Evolutionary conservation across 257 asterid species (phyloP).

Genomic region (Nicotiana obtusifolia): DNA sequence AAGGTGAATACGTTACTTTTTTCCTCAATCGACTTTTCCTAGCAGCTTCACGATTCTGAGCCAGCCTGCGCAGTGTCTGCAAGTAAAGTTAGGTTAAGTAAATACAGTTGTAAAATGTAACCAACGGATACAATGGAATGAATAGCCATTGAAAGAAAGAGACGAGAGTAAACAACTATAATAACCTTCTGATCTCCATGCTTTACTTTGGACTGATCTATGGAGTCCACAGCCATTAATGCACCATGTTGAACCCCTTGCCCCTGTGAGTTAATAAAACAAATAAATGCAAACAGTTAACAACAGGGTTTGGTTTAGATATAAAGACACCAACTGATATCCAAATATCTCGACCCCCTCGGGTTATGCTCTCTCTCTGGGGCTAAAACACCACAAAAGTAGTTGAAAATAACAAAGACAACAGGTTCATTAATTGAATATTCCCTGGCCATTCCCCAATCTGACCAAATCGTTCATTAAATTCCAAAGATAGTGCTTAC

Average conservation of each 20-base stretch:
- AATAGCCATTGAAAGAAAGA: neutral
- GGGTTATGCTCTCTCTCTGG: neutral
- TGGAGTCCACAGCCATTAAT: slow-evolving; percentile 26
- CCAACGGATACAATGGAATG: neutral
- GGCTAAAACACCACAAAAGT: neutral
- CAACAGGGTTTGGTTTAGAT: neutral
- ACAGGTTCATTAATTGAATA: neutral
- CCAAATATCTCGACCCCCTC: neutral
- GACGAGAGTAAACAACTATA: neutral
- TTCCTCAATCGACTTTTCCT: slow-evolving; percentile 88
- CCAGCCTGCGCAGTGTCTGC: slow-evolving; percentile 80
- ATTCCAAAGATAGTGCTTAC: neutral
- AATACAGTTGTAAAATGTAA: neutral
- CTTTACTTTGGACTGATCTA: slow-evolving; percentile 29
- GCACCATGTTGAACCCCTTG: slow-evolving; percentile 23
- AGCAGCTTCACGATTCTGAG: slow-evolving; percentile 99
- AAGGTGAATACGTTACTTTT: slow-evolving; percentile 43
- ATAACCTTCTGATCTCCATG: slow-evolving; percentile 44
- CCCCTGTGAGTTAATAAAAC: slow-evolving; percentile 7
- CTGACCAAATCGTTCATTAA: neutral
- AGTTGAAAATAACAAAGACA: neutral
- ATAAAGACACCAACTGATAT: neutral
- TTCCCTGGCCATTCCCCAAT: neutral
- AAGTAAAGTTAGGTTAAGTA: neutral
- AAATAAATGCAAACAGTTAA: slow-evolving; percentile 1